A percentile compares a stretch with the other conserved stretches of the same genome.
phyloP scores from a whole-genome alignment of 306 rosid species.

The Cicer arietinum region DNA sequence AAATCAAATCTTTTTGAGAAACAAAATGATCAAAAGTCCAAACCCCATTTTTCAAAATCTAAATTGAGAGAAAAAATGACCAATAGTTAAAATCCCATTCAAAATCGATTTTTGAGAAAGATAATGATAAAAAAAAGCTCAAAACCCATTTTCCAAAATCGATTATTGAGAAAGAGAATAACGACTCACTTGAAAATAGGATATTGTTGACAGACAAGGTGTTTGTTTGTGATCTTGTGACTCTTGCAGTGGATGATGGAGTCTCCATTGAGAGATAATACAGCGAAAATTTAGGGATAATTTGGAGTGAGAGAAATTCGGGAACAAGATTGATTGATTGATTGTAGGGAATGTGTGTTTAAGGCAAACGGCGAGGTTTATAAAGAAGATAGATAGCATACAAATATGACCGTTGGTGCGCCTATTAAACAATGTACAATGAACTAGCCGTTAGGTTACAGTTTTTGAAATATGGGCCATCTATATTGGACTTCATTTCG shows the following conservation, averaged over 20 bases:
- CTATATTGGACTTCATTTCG: background rate
- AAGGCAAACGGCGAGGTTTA: conserved; percentile 2
- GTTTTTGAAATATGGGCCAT: background rate
- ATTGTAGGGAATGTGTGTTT: background rate
- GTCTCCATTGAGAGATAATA: conserved; percentile 70
- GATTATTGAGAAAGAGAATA: background rate
- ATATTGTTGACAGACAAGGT: conserved; percentile 45
- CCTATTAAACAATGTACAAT: conserved; percentile 6
- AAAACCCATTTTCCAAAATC: background rate
- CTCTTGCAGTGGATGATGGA: conserved; percentile 72
- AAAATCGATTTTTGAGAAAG: background rate
- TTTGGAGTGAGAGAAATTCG: background rate
- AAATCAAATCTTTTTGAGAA: background rate
- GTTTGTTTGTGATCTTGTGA: conserved; percentile 70
- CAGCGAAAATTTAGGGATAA: background rate
- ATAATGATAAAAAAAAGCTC: too few relatives aligned
- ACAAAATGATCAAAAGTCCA: background rate
- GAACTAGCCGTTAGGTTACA: conserved; percentile 68
- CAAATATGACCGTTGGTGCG: conserved; percentile 86
- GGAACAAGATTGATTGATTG: background rate
- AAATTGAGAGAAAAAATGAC: background rate
- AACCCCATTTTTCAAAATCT: background rate
- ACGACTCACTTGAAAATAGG: conserved; percentile 67
- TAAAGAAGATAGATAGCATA: conserved; percentile 27
- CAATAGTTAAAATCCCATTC: background rate